Conservation (phyloP, 2,329 filamentous ascomycete species). For the Fusarium sp. region DNA sequence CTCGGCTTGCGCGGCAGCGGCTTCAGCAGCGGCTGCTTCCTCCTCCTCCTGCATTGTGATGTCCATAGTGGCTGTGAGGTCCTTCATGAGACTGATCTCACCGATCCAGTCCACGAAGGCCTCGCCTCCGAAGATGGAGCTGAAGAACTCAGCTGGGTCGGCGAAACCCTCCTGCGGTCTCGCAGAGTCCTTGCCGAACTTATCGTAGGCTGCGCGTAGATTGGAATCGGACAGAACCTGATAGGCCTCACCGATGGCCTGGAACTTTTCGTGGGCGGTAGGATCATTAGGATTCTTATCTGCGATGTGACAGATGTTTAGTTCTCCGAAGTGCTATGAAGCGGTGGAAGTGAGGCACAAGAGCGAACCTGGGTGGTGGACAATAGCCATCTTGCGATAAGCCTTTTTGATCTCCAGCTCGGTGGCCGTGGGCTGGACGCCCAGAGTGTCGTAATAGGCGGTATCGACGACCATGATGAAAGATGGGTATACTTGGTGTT, state of each 20-base stretch:
- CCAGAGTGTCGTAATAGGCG: constrained; percentile 87
- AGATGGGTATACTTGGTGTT: constrained; percentile 7
- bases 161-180: constrained; percentile 92
- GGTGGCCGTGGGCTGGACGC: constrained; percentile 85
- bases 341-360: not conserved
- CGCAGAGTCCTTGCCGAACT: constrained; percentile 94
- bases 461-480: constrained; percentile 86
- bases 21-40: constrained; percentile 66
- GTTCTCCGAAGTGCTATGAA: not conserved
- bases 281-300: constrained; percentile 99
- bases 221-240: constrained; percentile 89
- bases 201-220: constrained; percentile 92
- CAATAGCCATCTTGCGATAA: constrained; percentile 93
- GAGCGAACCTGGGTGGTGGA: constrained; percentile 83
- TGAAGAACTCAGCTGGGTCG: constrained; percentile 97
- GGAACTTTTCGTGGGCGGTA: constrained; percentile 92
- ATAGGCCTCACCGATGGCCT: constrained; percentile 81
- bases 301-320: constrained; percentile 51
- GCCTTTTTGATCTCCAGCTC: constrained; percentile 98
- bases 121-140: constrained; percentile 97
- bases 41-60: constrained; percentile 90
- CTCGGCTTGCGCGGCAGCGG: constrained; percentile 64
- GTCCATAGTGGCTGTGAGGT: constrained; percentile 97
- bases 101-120: constrained; percentile 97
- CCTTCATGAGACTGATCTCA: constrained; percentile 98